These are phyloP conservation scores for Annulohypoxylon moriforme DNA, from an alignment of 495 filamentous ascomycete species.

Conservation along the genomic window DNA sequence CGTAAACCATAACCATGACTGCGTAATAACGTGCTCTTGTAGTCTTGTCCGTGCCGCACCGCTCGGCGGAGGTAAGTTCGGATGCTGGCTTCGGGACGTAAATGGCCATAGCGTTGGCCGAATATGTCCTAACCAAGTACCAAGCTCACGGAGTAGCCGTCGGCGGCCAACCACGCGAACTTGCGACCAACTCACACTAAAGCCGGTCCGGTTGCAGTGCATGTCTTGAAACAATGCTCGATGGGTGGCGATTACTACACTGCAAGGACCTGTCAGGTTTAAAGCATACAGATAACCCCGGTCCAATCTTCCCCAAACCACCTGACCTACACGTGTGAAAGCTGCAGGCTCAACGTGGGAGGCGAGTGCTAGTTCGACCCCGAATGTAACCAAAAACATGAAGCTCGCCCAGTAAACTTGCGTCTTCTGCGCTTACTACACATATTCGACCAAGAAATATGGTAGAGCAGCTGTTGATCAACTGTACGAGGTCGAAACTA, in stretches of 20 bases:
- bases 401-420: slow-evolving; percentile 14
- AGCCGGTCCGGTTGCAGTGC: slow-evolving; percentile 34
- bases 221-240: slow-evolving; percentile 40
- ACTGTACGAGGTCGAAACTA: slow-evolving; percentile 12
- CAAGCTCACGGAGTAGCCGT: slow-evolving; percentile 39
- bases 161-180: slow-evolving; percentile 32
- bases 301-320: slow-evolving; percentile 42
- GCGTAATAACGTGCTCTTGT: slow-evolving; percentile 19
- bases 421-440: slow-evolving; percentile 43
- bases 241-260: slow-evolving; percentile 46
- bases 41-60: slow-evolving; percentile 28
- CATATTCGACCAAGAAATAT: slow-evolving; percentile 20
- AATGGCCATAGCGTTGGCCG: slow-evolving; percentile 23
- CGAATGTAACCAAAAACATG: slow-evolving; percentile 41
- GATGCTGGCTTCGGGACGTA: slow-evolving; percentile 28
- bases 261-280: slow-evolving; percentile 42
- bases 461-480: slow-evolving; percentile 32
- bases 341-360: slow-evolving; percentile 46
- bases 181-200: slow-evolving; percentile 19
- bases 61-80: slow-evolving; percentile 11
- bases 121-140: slow-evolving; percentile 34
- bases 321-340: slow-evolving; percentile 47
- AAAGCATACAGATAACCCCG: slow-evolving; percentile 41
- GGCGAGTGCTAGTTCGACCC: slow-evolving; percentile 31
- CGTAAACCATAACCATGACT: background rate